Base-by-base conservation (phyloP, 2,329 filamentous ascomycete species). In the Penicillium sp. region DNA sequence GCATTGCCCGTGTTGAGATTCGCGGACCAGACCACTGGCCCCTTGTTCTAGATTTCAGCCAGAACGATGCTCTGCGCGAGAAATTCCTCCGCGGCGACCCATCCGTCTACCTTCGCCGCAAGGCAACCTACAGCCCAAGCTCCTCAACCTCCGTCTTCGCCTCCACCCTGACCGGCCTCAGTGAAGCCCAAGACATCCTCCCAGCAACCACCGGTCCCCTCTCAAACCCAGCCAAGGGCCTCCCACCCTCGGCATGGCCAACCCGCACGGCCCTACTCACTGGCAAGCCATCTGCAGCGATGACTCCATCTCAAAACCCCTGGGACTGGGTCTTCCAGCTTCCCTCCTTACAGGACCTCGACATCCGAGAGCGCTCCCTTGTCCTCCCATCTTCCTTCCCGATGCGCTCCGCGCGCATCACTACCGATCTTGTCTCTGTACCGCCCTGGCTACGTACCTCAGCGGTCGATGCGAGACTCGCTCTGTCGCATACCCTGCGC, bases 271-370 rank as follows among this genome's bases (percentile, higher is more conserved):
- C 64, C 3, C 50, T 68, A 12, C 59, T 68, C 25, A 56, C 65
- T 40, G 57, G 52, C 48, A 61, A 54, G 38, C 37, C 54, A 37
- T 54, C 46, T 51, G 69, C 60, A 65, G 58, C 62, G 32, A 65
- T 67, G 35, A 57, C 70, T 41, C 68, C 70, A 2, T 66, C 65
- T 4, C 70, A 70, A 46, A 73, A 77, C 38, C 72, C 89, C 0
- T 83, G 93, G 65, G 85, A 88, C 58, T 93, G 90, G 88, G 68
- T 96, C 1, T 90, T 96, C 68, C 74, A 79, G 1, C 79, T 91
- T 0, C 77, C 81, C 0, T 60, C 80, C 55, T 67, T 88, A 77
- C 55, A 70, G 64, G 67, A 74, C 61, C 59, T 83, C 79, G 69
- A 89, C 77, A 69, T 87, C 49, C 84, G 87, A 0, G 91, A 96